Evolutionary conservation across 768 basidiomycete genomes (phyloP), one percentile per base, ranked within the genome.

Genomic region (Chlorophyllum brunneum): DNA sequence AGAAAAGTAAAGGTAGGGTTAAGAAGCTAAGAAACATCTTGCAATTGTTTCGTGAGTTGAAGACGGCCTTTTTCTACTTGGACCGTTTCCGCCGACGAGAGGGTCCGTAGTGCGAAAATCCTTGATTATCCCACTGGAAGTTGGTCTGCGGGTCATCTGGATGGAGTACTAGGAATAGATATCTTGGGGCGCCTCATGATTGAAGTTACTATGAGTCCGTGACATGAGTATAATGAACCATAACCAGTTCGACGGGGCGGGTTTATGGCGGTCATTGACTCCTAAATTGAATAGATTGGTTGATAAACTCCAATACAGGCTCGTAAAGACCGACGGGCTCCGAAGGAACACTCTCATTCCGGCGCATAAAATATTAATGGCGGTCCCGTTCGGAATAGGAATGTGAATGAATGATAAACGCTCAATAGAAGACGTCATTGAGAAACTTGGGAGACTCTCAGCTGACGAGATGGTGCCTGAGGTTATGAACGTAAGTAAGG

Each of bases 151-250:
- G 41, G 23, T 42, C 41, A 42, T 42, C 22, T 42, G 41, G 26
- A 15, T 13, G 9, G 22, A 3, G 23, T 37, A 18, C n/a, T n/a
- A 15, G 3, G 8, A 39, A 37, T 48, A 22, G 34, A 24, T 3
- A 4, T 18, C 33, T 9, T n/a, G 23, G 24, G 6, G 22, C 8
- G 23, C 36, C 23, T 5, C 36, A 23, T 49, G 37, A 30, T 29
- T 18, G 37, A 49, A 49, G 20, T 18, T n/a, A 7, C 38, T 18
- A 13, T 40, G 36, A 26, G n/a, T 13, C 20, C 16, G 30, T 29
- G 38, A 22, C 48, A 49, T 49, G 48, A 36, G 48, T 49, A 49
- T 49, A 16, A 11, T 16, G 18, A 37, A 4, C 24, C 38, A n/a
- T 39, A 40, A 18, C 13, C 15, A 36, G 48, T 11, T 11, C 3